These are phyloP conservation scores for Chrysochromulina parva DNA, from an alignment of 78 protist species.

Conservation along the genomic window DNA sequence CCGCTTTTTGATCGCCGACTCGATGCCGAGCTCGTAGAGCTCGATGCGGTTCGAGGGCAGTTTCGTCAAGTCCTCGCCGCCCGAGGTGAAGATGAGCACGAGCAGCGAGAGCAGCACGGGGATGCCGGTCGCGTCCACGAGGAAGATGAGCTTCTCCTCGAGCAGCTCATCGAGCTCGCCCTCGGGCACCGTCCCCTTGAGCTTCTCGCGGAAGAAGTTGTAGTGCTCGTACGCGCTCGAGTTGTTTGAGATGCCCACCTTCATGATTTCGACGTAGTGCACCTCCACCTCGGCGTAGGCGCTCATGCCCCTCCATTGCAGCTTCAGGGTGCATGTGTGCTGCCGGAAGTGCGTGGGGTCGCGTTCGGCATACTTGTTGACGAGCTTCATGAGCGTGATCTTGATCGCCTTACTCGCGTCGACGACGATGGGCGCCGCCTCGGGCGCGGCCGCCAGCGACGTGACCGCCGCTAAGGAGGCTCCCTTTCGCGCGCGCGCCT, in stretches of 20 bases:
- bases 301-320: not conserved
- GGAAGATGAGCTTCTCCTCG: not conserved
- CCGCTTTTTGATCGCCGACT: too few relatives aligned
- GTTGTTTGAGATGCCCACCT: not conserved
- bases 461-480: too few relatives aligned
- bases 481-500: too few relatives aligned
- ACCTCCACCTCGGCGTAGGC: not conserved
- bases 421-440: not conserved
- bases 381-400: not conserved
- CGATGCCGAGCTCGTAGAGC: too few relatives aligned
- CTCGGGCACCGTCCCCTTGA: not conserved
- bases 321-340: not conserved
- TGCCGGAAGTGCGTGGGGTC: not conserved
- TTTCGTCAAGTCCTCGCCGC: too few relatives aligned
- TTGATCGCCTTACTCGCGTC: too few relatives aligned
- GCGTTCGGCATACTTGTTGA: not conserved
- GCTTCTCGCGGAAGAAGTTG: not conserved
- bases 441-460: too few relatives aligned
- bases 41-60: too few relatives aligned
- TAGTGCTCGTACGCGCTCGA: not conserved
- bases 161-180: not conserved
- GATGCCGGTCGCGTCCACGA: not conserved
- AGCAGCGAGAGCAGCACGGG: not conserved
- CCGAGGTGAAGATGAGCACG: too few relatives aligned
- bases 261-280: too few relatives aligned